Base-by-base conservation (phyloP, 768 basidiomycete species). In the Ramaria rubella region DNA sequence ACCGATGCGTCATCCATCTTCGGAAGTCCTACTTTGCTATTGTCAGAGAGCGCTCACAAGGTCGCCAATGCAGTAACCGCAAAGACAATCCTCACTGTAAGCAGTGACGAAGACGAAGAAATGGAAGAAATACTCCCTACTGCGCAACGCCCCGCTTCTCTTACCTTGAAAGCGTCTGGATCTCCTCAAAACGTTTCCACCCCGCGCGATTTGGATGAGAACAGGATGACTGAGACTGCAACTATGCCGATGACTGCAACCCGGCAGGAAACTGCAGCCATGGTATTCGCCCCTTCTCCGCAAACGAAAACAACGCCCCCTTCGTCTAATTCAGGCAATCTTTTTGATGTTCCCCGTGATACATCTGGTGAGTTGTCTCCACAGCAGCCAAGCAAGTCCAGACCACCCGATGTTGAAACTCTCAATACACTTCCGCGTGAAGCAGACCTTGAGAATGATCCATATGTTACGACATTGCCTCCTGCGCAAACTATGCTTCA, bases 21-120 rank as follows among this genome's bases (percentile, higher is more conserved):
- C 55, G 77, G 77, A 7, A 59, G 64, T 3, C 75, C 75, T 0
- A 68, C 66, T 7, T 60, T 75, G 43, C 60, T 76, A 4, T 21
- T 66, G 19, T 34, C 43, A n/a, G 9, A 21, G 29, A 19, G 17
- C 36, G 23, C 49, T 31, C 11, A 24, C 4, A 38, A 59, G 1
- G 33, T 52, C 14, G 34, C 57, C 30, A 49, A 9, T 23, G 27
- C 15, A 19, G n/a, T 29, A 19, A 17, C 19, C 33, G 55, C 44
- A n/a, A 24, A 48, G 21, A 9, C 24, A 33, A 26, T 48, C 17
- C 5, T 50, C 4, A 54, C 49, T 7, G 21, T 15, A 45, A 62
- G 53, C n/a, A 57, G 58, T 7, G 68, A 67, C 38, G 50, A 59
- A 7, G 72, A 73, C 52, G 70, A 70, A 6, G 73, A 75, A 53